These are phyloP conservation scores for Knufia fluminis DNA, from an alignment of 2,329 filamentous ascomycete genomes.

Conservation along the genomic window DNA sequence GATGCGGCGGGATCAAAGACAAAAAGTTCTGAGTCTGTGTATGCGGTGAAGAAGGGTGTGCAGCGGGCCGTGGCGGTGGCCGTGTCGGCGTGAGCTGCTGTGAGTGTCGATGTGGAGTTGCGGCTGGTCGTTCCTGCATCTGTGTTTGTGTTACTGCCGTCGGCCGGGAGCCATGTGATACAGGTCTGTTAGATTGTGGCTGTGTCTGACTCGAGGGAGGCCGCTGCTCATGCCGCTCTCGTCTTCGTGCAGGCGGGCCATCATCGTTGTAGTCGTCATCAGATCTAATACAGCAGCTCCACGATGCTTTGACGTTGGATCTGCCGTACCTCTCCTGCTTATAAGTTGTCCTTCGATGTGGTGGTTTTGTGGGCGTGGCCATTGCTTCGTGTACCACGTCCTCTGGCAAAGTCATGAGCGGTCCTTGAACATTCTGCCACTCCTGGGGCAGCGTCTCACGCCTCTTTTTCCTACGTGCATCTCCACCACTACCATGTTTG, in stretches of 20 bases:
- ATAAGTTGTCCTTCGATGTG: conserved; percentile 15
- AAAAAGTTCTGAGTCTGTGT: conserved; percentile 41
- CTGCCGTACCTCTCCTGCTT: conserved; percentile 10
- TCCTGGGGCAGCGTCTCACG: conserved; percentile 31
- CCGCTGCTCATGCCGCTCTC: conserved; percentile 4
- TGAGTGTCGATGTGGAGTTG: conserved; percentile 10
- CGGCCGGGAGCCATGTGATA: background rate
- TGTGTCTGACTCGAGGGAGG: background rate
- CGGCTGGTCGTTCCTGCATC: conserved; percentile 12
- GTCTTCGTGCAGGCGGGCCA: background rate
- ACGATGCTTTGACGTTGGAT: conserved; percentile 22
- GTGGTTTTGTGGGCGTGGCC: background rate
- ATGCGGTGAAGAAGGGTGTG: conserved; percentile 22
- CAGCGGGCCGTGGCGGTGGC: conserved; percentile 15
- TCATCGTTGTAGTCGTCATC: conserved; percentile 15
- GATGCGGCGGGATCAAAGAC: conserved; percentile 58
- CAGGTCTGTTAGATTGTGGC: background rate
- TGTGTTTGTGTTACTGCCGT: conserved; percentile 4
- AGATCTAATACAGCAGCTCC: conserved; percentile 19
- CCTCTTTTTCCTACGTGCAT: conserved; percentile 16
- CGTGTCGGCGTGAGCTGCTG: conserved; percentile 11
- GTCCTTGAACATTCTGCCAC: conserved; percentile 38
- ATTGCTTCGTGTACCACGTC: conserved; percentile 22
- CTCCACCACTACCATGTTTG: conserved; percentile 18
- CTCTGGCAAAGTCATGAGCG: conserved; percentile 36